These are phyloP conservation scores for Septoria petroselini DNA, from an alignment of 2,329 filamentous ascomycete genomes.

Conservation along the genomic window DNA sequence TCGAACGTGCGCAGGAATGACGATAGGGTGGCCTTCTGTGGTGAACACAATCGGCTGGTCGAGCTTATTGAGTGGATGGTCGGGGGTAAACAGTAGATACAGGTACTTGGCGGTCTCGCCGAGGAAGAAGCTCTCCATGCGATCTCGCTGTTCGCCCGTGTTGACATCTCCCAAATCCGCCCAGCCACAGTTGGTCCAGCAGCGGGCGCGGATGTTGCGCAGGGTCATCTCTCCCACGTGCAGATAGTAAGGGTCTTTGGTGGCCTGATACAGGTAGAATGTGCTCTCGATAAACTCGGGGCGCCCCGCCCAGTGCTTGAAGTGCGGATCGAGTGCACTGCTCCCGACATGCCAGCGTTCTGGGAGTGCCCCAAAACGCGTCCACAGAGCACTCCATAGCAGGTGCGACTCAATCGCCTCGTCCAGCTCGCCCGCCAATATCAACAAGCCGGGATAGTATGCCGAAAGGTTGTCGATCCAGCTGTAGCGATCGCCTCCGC, in stretches of 20 bases:
- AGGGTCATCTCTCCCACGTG: slow-evolving; percentile 95
- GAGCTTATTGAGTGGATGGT: slow-evolving; percentile 81
- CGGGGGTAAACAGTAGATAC: slow-evolving; percentile 81
- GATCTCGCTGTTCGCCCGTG: slow-evolving; percentile 79
- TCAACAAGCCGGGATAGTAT: slow-evolving; percentile 87
- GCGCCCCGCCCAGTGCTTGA: slow-evolving; percentile 91
- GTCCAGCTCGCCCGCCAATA: slow-evolving; percentile 81
- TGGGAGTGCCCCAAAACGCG: slow-evolving; percentile 85
- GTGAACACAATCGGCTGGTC: slow-evolving; percentile 91
- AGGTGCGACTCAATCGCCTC: slow-evolving; percentile 88
- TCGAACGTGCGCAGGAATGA: slow-evolving; percentile 53
- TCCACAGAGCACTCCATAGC: slow-evolving; percentile 91
- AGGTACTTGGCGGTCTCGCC: slow-evolving; percentile 96
- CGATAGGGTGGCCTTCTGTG: slow-evolving; percentile 89
- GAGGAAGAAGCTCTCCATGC: slow-evolving; percentile 98
- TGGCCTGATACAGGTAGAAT: slow-evolving; percentile 92
- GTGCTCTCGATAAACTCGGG: slow-evolving; percentile 97
- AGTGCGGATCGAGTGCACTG: slow-evolving; percentile 76
- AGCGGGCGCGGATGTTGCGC: slow-evolving; percentile 80
- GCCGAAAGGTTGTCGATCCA: slow-evolving; percentile 97
- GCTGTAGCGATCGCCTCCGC: slow-evolving; percentile 80
- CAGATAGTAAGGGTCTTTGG: slow-evolving; percentile 91
- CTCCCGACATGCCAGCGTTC: slow-evolving; percentile 73
- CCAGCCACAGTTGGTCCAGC: slow-evolving; percentile 90
- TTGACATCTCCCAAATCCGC: slow-evolving; percentile 65